A percentile compares a stretch with the other conserved stretches of the same genome.
These are phyloP conservation scores for Amaranthus hypochondriacus DNA, from an alignment of 148 eudicot genomes.

Conservation along the genomic window DNA sequence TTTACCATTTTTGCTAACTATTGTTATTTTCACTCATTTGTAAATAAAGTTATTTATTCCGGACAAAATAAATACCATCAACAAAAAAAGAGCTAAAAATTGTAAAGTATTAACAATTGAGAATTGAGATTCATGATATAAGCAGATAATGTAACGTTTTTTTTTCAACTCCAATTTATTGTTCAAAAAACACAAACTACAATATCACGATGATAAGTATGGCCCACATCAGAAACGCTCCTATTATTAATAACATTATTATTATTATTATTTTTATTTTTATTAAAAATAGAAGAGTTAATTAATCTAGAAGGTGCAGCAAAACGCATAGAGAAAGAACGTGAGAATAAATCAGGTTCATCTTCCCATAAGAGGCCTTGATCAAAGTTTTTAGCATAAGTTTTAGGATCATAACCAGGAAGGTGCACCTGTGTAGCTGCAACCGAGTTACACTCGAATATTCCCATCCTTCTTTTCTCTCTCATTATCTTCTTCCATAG, in stretches of 20 bases:
- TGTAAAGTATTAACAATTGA: no score
- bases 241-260: background rate
- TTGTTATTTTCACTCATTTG: no score
- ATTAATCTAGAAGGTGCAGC: conserved; percentile 38
- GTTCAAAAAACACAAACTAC: conserved; percentile 20
- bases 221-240: conserved; percentile 11
- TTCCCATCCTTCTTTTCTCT: conserved; percentile 28
- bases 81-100: no score
- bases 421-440: conserved; percentile 16
- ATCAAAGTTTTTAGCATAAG: conserved; percentile 53
- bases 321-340: conserved; percentile 48
- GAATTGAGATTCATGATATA: no score
- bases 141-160: no score
- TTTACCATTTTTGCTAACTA: no score
- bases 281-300: background rate
- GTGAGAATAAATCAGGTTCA: conserved; percentile 38
- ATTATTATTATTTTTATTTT: background rate
- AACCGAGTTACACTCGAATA: conserved; percentile 23
- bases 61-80: no score
- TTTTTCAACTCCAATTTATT: background rate
- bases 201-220: conserved; percentile 6
- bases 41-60: no score
- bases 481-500: conserved; percentile 35
- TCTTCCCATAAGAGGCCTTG: conserved; percentile 38
- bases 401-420: conserved; percentile 40